Conservation (phyloP, 768 basidiomycete genomes). For the Pluteus cervinus region DNA sequence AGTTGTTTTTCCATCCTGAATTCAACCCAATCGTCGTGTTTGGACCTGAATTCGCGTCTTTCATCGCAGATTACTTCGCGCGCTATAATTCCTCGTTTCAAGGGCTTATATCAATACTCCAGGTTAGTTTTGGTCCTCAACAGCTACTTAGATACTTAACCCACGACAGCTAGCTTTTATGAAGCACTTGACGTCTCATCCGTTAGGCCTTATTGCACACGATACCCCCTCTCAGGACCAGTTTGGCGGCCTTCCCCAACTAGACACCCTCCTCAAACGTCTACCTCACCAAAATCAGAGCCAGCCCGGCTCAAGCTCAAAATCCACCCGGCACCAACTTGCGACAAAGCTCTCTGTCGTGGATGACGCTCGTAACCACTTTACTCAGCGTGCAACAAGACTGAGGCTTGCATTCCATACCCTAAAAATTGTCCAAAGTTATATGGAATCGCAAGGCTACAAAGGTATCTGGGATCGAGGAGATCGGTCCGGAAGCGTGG, state of each 20-base stretch:
- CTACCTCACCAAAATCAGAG: constrained; percentile 15
- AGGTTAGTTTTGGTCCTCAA: constrained; percentile 32
- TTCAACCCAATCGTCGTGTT: constrained; percentile 58
- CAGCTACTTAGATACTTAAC: not conserved
- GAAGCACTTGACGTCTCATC: constrained; percentile 63
- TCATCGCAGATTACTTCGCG: constrained; percentile 49
- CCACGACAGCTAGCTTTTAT: constrained; percentile 49
- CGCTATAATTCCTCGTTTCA: constrained; percentile 56
- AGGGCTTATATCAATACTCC: constrained; percentile 49
- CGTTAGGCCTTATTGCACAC: constrained; percentile 38
- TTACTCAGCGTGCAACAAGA: constrained; percentile 22
- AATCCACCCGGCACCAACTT: too few species aligned
- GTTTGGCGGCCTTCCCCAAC: constrained; percentile 19
- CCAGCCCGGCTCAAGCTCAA: too few species aligned
- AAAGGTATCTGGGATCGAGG: too few species aligned
- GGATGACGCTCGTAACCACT: constrained; percentile 10
- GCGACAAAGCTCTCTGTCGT: too few species aligned
- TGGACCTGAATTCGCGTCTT: constrained; percentile 52
- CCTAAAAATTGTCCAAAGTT: constrained; percentile 24
- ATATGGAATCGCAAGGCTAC: constrained; percentile 9
- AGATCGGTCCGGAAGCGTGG: too few species aligned
- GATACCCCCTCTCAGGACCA: constrained; percentile 15
- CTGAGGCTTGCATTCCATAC: constrained; percentile 40
- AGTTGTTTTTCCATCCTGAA: constrained; percentile 51
- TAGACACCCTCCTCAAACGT: constrained; percentile 29